These are phyloP conservation scores for Hyaloscypha finlandica DNA, from an alignment of 495 filamentous ascomycete species.

Conservation along the genomic window DNA sequence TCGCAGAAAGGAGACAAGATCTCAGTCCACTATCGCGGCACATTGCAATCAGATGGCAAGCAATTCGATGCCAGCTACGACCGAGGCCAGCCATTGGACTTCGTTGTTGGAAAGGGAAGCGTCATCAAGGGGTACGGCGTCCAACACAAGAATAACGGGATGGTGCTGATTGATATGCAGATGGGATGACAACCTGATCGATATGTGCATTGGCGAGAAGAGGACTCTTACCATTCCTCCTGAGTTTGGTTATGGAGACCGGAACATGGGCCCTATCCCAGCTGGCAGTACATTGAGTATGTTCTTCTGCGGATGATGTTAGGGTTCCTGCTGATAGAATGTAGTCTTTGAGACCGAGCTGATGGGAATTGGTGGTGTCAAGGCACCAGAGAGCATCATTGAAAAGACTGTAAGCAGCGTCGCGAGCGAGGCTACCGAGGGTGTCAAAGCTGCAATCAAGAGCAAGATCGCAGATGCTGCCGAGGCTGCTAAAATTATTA, in stretches of 20 bases:
- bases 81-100: constrained; percentile 71
- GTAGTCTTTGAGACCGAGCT: constrained; percentile 91
- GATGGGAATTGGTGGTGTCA: constrained; percentile 81
- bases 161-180: constrained; percentile 31
- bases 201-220: constrained; percentile 98
- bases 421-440: constrained; percentile 41
- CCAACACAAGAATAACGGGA: not conserved
- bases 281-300: constrained; percentile 71
- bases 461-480: constrained; percentile 46
- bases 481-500: constrained; percentile 44
- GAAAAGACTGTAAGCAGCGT: constrained; percentile 47
- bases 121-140: constrained; percentile 80
- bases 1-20: constrained; percentile 77
- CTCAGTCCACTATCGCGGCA: constrained; percentile 85
- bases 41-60: constrained; percentile 55
- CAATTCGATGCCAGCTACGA: constrained; percentile 72
- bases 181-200: constrained; percentile 89
- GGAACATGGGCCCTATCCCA: constrained; percentile 75
- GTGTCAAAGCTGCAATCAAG: constrained; percentile 46
- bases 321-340: constrained; percentile 31
- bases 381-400: constrained; percentile 51
- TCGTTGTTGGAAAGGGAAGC: constrained; percentile 74
- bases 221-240: constrained; percentile 90
- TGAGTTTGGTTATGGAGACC: constrained; percentile 78
- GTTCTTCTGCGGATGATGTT: constrained; percentile 29